phyloP scores from a whole-genome alignment of 805 yeast genomes.

The Barnettozyma populi region DNA sequence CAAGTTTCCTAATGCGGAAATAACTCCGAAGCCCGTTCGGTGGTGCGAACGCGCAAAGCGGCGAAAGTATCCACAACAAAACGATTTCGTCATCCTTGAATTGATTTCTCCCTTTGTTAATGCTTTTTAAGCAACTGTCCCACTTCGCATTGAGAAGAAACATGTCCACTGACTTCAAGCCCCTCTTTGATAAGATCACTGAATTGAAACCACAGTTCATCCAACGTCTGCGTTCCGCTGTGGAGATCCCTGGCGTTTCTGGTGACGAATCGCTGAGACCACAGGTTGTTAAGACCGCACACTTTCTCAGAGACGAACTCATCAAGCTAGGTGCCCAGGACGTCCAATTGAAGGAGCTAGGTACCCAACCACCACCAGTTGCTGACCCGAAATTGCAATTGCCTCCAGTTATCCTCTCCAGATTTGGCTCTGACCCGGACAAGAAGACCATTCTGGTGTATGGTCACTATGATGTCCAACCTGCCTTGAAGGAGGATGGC shows the following conservation, averaged over 20 bases:
- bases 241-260: conserved; percentile 92
- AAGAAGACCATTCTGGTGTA: conserved; percentile 89
- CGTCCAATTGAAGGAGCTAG: conserved; percentile 76
- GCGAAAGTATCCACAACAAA: not conserved
- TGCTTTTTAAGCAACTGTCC: not conserved
- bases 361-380: conserved; percentile 92
- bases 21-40: not conserved
- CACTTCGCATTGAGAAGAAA: not conserved
- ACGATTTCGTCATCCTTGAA: not conserved
- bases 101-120: not conserved
- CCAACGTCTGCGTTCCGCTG: conserved; percentile 71
- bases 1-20: too few species aligned
- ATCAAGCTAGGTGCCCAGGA: conserved; percentile 72
- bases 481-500: conserved; percentile 88
- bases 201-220: conserved; percentile 72
- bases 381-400: conserved; percentile 56
- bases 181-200: conserved; percentile 39
- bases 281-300: conserved; percentile 83
- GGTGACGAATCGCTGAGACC: conserved; percentile 87
- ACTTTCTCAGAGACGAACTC: conserved; percentile 69
- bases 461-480: conserved; percentile 99
- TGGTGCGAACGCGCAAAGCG: not conserved
- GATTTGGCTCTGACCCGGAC: conserved; percentile 73
- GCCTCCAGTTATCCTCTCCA: conserved; percentile 93
- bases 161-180: conserved; percentile 13